Percentiles rank a stretch among this genome's conserved stretches.
Conservation (phyloP, 208 protist genomes). For the Trichomonas vaginalis region DNA sequence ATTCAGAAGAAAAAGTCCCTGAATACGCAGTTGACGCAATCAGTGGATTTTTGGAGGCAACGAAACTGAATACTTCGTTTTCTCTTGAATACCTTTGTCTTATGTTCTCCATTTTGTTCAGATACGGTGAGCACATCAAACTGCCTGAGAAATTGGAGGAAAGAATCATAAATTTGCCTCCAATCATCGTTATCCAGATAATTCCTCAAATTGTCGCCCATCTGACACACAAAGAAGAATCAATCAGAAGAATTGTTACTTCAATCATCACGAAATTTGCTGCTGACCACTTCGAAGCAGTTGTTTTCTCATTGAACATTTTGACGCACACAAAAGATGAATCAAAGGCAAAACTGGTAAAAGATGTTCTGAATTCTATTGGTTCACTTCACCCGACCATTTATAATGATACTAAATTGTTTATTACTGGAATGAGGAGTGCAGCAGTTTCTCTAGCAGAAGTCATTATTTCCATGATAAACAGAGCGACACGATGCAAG, state of each 20-base stretch:
- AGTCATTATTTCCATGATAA: not conserved
- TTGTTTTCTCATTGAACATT: not conserved
- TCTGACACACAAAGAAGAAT: not conserved
- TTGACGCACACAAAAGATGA: not conserved
- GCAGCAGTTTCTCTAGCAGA: not conserved
- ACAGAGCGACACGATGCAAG: not conserved
- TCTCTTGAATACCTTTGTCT: constrained; percentile 2
- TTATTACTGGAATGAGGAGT: not conserved
- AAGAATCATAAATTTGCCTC: not conserved
- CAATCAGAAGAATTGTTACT: not conserved
- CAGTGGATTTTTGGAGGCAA: not conserved
- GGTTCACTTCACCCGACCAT: not conserved
- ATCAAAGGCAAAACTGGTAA: not conserved
- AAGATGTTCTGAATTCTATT: not conserved
- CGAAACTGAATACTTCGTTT: not conserved
- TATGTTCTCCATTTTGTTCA: not conserved
- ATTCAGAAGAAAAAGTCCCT: not conserved
- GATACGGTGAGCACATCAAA: not conserved
- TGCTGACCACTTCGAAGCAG: not conserved
- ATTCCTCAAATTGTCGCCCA: not conserved
- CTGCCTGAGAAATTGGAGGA: not conserved
- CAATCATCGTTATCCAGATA: not conserved
- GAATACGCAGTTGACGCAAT: not conserved
- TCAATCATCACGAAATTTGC: not conserved
- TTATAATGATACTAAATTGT: not conserved